A percentile compares a stretch with the other conserved stretches of the same genome.
These are phyloP conservation scores for Cymbopogon flexuosus DNA, from an alignment of 202 grass and related monocot genomes.

Conservation along the genomic window DNA sequence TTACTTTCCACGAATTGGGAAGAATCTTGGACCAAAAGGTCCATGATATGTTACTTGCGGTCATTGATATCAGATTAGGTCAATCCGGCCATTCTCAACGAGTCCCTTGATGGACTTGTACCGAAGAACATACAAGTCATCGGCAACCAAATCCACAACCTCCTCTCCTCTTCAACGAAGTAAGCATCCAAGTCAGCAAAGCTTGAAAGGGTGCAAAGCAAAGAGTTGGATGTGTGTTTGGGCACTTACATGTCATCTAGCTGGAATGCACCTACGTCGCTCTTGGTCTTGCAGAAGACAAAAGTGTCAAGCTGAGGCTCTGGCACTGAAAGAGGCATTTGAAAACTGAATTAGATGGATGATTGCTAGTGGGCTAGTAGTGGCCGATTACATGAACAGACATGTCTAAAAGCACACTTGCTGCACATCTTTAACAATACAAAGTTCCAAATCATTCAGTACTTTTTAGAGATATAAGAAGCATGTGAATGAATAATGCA, in stretches of 20 bases:
- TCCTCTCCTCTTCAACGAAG: conserved; percentile 67
- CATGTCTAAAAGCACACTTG: not conserved
- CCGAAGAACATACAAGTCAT: conserved; percentile 82
- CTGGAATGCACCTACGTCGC: conserved; percentile 83
- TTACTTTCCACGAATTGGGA: conserved; percentile 7
- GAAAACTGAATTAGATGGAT: not conserved
- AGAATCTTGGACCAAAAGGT: not conserved
- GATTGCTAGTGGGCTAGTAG: not conserved
- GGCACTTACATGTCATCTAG: conserved; percentile 77
- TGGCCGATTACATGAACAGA: not conserved
- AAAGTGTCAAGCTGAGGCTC: conserved; percentile 73
- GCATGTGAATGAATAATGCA: not conserved
- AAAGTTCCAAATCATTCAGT: not conserved
- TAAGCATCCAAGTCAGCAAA: conserved; percentile 23
- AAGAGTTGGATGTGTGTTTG: not conserved
- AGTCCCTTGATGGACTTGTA: conserved; percentile 90
- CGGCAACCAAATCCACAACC: conserved; percentile 79
- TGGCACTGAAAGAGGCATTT: conserved; percentile 48
- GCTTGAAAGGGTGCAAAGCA: not conserved
- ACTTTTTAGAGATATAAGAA: not conserved
- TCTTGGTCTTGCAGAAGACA: conserved; percentile 90
- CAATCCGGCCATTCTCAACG: conserved; percentile 47
- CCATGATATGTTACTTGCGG: not conserved
- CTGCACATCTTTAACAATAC: not conserved
- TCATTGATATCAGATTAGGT: conserved; percentile 54